Evolutionary conservation across 1,139 yeast genomes (phyloP).

Genomic region (Geotrichum cucujoidarum): DNA sequence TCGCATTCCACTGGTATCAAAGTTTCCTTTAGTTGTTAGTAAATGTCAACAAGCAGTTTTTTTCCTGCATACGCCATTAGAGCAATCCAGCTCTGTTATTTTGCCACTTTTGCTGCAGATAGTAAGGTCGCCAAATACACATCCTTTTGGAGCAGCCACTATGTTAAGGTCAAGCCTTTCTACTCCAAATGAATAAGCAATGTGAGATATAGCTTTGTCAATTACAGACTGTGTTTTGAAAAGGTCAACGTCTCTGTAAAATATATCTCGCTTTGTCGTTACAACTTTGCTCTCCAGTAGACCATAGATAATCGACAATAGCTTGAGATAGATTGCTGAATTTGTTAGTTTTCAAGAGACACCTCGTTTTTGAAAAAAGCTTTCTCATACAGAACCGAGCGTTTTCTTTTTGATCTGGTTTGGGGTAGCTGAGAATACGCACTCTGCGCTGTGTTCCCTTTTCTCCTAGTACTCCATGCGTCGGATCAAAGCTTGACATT

Average conservation of each 20-base stretch:
- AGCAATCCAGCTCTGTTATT: slow-evolving; percentile 20
- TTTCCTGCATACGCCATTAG: slow-evolving; percentile 21
- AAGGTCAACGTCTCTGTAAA: slow-evolving; percentile 56
- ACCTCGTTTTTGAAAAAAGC: too few relatives aligned
- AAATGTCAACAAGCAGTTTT: background rate
- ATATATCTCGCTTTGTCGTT: slow-evolving; percentile 57
- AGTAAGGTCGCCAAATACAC: slow-evolving; percentile 44
- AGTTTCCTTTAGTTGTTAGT: slow-evolving; percentile 7
- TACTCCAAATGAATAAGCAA: slow-evolving; percentile 29
- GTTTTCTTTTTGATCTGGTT: slow-evolving; percentile 1
- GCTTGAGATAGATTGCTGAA: slow-evolving; percentile 16
- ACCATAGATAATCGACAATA: slow-evolving; percentile 22
- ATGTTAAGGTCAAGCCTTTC: slow-evolving; percentile 41
- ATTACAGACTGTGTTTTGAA: slow-evolving; percentile 49
- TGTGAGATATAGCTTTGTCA: slow-evolving; percentile 40
- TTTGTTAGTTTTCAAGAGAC: too few relatives aligned
- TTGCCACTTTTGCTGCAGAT: slow-evolving; percentile 25
- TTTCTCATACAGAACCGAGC: slow-evolving; percentile 10
- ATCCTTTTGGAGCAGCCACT: slow-evolving; percentile 60
- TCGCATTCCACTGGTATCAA: slow-evolving; percentile 19
- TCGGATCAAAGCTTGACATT: slow-evolving; percentile 3
- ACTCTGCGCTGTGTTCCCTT: background rate
- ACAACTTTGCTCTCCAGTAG: slow-evolving; percentile 19
- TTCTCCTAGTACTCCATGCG: slow-evolving; percentile 3
- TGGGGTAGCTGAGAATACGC: slow-evolving; percentile 3